Conservation (phyloP, 2,329 filamentous ascomycete species). For the Chaetothyriales sp. region DNA sequence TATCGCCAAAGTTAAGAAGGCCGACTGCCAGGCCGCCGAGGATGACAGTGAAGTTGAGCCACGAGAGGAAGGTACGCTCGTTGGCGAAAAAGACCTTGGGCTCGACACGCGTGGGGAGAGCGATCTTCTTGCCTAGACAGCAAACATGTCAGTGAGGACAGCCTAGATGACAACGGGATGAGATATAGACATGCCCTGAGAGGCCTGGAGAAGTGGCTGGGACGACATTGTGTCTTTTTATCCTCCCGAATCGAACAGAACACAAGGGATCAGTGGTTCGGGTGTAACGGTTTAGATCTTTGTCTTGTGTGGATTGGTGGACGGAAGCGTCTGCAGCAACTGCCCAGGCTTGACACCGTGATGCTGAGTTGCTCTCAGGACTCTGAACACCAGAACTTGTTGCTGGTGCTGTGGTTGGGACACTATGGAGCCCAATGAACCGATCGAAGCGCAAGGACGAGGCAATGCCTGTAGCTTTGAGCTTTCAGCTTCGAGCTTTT, state of each 20-base stretch:
- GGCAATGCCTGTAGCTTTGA: neutral
- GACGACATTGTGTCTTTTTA: constrained; percentile 58
- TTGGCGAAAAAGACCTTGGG: constrained; percentile 99
- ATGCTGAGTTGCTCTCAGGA: too few relatives aligned
- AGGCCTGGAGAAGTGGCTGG: constrained; percentile 87
- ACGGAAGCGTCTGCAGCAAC: neutral
- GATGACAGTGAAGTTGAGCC: constrained; percentile 99
- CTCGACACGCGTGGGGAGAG: constrained; percentile 92
- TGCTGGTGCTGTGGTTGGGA: neutral
- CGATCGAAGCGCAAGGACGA: neutral
- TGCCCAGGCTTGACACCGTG: neutral
- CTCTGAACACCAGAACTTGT: too few relatives aligned
- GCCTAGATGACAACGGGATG: neutral
- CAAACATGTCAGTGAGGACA: constrained; percentile 1
- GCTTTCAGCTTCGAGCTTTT: neutral
- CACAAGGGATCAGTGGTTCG: neutral
- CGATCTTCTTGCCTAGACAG: constrained; percentile 79
- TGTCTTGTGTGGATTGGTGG: neutral
- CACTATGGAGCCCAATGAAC: neutral
- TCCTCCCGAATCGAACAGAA: neutral
- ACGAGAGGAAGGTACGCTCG: constrained; percentile 96
- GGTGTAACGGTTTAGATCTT: neutral
- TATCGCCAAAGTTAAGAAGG: constrained; percentile 95
- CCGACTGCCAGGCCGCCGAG: constrained; percentile 91
- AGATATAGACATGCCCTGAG: constrained; percentile 21